Base-by-base conservation (phyloP, 371 early-diverging fungal species). In the Mortierella sp. region DNA sequence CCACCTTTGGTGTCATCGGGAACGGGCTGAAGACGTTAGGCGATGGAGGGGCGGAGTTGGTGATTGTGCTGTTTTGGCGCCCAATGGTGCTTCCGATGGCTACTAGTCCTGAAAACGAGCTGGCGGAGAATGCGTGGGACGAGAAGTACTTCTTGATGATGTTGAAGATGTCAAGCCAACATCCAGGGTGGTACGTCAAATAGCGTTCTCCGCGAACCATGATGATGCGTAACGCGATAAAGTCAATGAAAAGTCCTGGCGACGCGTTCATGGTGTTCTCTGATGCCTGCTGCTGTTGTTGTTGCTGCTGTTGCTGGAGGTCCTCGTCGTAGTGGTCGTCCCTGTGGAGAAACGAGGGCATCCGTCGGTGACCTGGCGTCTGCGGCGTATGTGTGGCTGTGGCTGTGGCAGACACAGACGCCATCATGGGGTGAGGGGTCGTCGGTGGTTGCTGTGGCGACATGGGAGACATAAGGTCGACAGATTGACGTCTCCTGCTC, bases 151-250 rank as follows among this genome's bases (percentile, higher is more conserved):
- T 67, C 79, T 86, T 44, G 85, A 73, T 34, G 70, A 87, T 69
- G 88, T 85, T 76, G 86, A 86, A 43, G 85, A 88, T 63, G 55
- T 84, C 52, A 71, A 79, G 14, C 83, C 83, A 83, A 45, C 79
- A 83, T 1, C 83, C 83, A 6, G 75, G 67, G 24, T 83, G 79
- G 37, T 64, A 75, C 10, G 83, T 69, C 47, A 83, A 39, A 29
- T 78, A 83, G 13, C 72, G 78, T 48, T 83, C 83, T 13, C 88
- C 89, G 6, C 92, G 87, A 2, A 92, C 86, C 29, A 92, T 70
- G 47, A 92, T 89, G n/a, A 90, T 85, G 58, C 91, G 87, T 66
- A 92, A 79, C 0, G 91, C 90, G 2, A 88, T 86, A 66, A 92
- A 89, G 70, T 91, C 86, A 1, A 90, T 80, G 14, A 86, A 13